Evolutionary conservation across 2,329 filamentous ascomycete species (phyloP), one percentile per base, ranked within the genome.

Genomic region (Calonectria fujianensis): DNA sequence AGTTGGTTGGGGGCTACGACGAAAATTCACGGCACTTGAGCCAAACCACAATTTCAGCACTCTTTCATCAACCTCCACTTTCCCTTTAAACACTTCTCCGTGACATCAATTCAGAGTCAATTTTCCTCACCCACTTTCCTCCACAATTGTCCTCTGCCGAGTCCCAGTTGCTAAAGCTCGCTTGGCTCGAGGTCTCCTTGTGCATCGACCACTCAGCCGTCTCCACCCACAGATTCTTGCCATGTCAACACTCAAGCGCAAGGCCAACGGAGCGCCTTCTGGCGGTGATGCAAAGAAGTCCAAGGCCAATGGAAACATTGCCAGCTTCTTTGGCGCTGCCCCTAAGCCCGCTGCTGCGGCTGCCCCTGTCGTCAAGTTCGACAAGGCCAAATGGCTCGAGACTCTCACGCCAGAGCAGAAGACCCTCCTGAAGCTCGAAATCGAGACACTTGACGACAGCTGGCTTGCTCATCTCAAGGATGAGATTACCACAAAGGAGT

Each of bases 381-480:
- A 98, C 88, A 98, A 98, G 88, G 91, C 92, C 59, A 95, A 94
- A 85, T 99, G 97, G 97, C 89, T 96, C n/a, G 91, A 91, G 27
- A 91, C 91, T 72, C 89, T 99, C 76, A 96, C 91, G 0, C 85
- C 91, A 0, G 97, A 99, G 86, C 95, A 98, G 85, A 95, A 92
- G 82, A 90, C 93, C 68, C 88, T 98, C 61, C 90, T 99, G 64
- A 89, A 94, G 82, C 90, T 99, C 51, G 97, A 99, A 87, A 98
- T 99, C 79, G 92, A 97, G 57, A 98, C 96, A 0, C 87, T 99
- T 75, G 91, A 98, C 83, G 94, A 96, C 74, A 97, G 94, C 87
- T 99, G 97, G 96, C 89, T 99, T 76, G 93, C 93, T 20, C 93
- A 94, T 77, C 90, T 99, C 73, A 98, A 97, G 84, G 95, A 98